Evolutionary conservation across 441 rosid genomes (phyloP).

Genomic region (Gossypium laxum): DNA sequence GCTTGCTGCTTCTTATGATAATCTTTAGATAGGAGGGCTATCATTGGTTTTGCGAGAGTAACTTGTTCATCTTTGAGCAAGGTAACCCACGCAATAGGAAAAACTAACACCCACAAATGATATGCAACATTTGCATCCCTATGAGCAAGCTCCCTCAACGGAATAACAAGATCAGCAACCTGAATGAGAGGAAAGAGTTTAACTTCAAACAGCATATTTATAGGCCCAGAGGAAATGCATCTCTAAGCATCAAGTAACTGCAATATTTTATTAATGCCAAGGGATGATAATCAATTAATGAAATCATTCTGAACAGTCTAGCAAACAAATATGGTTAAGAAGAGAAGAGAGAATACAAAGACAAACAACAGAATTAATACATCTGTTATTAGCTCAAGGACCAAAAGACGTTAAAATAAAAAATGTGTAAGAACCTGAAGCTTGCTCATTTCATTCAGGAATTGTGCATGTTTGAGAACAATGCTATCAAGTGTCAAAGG

Average conservation of each 20-base stretch:
- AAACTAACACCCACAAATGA: constrained; percentile 92
- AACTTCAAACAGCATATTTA: constrained; percentile 11
- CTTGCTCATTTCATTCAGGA: constrained; percentile 71
- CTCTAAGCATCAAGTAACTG: background rate
- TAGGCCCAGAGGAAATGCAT: background rate
- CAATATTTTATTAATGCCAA: constrained; percentile 7
- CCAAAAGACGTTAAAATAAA: background rate
- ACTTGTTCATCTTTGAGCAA: constrained; percentile 78
- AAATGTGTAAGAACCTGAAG: constrained; percentile 59
- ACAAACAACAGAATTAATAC: background rate
- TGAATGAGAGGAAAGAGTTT: constrained; percentile 22
- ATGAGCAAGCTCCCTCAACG: constrained; percentile 89
- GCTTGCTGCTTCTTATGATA: constrained; percentile 93
- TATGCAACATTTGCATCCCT: constrained; percentile 90
- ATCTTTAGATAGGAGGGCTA: constrained; percentile 69
- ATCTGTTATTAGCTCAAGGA: background rate
- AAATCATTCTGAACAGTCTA: background rate
- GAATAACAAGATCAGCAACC: constrained; percentile 87
- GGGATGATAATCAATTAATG: background rate
- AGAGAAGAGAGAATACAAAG: background rate
- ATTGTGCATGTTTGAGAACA: constrained; percentile 70
- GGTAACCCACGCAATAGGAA: constrained; percentile 95
- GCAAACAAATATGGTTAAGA: background rate
- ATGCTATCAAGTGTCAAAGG: constrained; percentile 61
- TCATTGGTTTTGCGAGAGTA: constrained; percentile 81